These are phyloP conservation scores for Myxozyma sirexii DNA, from an alignment of 805 yeast genomes.

Conservation along the genomic window DNA sequence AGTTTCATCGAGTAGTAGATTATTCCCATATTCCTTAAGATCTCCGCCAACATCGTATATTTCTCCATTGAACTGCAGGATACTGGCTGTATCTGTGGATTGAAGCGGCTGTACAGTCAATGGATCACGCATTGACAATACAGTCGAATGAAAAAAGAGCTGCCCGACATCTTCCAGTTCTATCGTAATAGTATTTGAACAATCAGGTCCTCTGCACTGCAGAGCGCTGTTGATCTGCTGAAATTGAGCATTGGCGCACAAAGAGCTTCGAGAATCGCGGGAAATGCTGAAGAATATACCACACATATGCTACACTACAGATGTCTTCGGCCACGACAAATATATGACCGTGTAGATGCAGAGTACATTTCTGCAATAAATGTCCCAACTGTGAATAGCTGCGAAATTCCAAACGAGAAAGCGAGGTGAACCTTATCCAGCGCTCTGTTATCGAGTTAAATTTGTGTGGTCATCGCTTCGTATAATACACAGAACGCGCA, in stretches of 20 bases:
- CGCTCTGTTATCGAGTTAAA: neutral
- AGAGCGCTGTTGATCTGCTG: neutral
- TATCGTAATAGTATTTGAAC: slow-evolving; percentile 9
- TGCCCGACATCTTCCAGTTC: neutral
- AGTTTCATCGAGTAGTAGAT: slow-evolving; percentile 3
- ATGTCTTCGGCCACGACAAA: too few species aligned
- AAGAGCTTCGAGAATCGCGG: neutral
- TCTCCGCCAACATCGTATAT: slow-evolving; percentile 60
- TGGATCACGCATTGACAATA: slow-evolving; percentile 78
- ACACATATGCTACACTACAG: slow-evolving; percentile 37
- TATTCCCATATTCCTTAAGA: slow-evolving; percentile 41
- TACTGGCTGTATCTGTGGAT: slow-evolving; percentile 37
- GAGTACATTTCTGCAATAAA: neutral
- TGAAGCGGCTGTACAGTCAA: slow-evolving; percentile 71
- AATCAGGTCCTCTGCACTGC: slow-evolving; percentile 41
- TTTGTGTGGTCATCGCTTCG: neutral
- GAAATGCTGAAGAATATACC: slow-evolving; percentile 40
- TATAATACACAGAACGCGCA: neutral
- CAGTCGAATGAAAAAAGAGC: slow-evolving; percentile 58
- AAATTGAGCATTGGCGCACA: neutral
- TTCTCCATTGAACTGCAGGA: slow-evolving; percentile 89
- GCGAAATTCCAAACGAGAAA: neutral
- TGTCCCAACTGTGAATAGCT: neutral
- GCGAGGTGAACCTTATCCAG: slow-evolving; percentile 1
- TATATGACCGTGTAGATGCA: too few species aligned